Evolutionary conservation across 441 rosid species (phyloP), one percentile per base, ranked within the genome.

Genomic region (Erodium texanum): DNA sequence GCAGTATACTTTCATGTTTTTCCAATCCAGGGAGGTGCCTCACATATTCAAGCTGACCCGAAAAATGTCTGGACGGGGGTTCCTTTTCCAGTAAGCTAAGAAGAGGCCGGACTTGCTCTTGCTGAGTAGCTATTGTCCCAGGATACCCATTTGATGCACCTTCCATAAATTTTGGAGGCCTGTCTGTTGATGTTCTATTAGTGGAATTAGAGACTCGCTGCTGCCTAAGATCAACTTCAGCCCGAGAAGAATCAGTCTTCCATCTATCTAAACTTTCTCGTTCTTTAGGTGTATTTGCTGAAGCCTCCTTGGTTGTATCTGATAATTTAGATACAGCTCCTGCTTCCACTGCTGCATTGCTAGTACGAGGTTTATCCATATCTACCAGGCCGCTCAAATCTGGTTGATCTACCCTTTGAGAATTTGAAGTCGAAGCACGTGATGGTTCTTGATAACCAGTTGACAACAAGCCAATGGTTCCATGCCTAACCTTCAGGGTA

Each of bases 1-100:
- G 95, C 73, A 92, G 77, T 75, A 84, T 87, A 69, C 92, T 89
- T 83, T 89, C 96, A 80, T 87, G 97, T 78, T 80, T 89, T 78
- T 90, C 97, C 70, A 87, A 48, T 27, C 96, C 98, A 36, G 98
- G 78, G 67, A 88, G 94, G 65, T 86, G 87, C 41, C 41, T 85
- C 4, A 82, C 88, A 82, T 85, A 88, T 68, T 89, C 99, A 71
- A 94, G 82, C 76, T 91, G 99, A 73, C 96, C 98, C 80, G 98
- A 88, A 77, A 81, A 76, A 81, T 76, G 96, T 73, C 85, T 77
- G 50, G 96, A 92, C 68, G 96, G 98, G 15, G 99, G 98, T 81
- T 92, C 99, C 82, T 92, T 95, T 43, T 90, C 99, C 87, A 95
- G 84, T 81, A 95, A 84, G 88, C 97, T 92, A 73, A 95, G 90